Evolutionary conservation across 176 grass and related monocot genomes (phyloP), one percentile per base, ranked within the genome.

Genomic region (Eleusine coracana): DNA sequence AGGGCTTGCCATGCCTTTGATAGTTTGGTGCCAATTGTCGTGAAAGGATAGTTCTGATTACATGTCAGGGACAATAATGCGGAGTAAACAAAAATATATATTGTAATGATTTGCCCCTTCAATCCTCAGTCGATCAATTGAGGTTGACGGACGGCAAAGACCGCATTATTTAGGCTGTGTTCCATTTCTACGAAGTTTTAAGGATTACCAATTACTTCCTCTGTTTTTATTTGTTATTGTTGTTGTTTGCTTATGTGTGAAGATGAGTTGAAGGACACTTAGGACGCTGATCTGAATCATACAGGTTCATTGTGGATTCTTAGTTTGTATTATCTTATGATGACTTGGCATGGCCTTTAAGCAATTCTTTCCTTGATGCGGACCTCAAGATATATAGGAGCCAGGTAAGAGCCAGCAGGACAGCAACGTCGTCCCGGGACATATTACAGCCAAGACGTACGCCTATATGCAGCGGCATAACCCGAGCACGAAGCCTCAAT

Each of bases 381-480:
- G 61, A 27, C 66, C 42, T 8, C 12, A 44, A 41, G 29, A 36
- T 15, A 50, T 3, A 54, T 18, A 54, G 15, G 52, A 20, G 52
- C 52, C 52, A 71, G 20, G 7, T 50, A 46, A 48, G 42, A 86
- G 45, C 37, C 41, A 28, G 38, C 45, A 73, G 27, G 59, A 46
- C 67, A 52, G 36, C 75, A 31, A 21, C 51, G 51, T 18, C n/a
- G 31, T n/a, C 9, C 16, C 15, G 5, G 1, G 21, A 34, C 76
- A 66, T 65, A 52, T 73, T 73, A 73, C 76, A 80, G 42, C 63
- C 49, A 84, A n/a, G 55, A 68, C 50, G 14, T 51, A 75, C 62
- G 61, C 71, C 21, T 44, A 8, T 7, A 77, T 69, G 51, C 49
- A 15, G 68, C 63, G 63, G 49, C 73, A 34, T 34, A 76, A 69